Base-by-base conservation (phyloP, 371 early-diverging fungal species). In the Circinella umbellata region DNA sequence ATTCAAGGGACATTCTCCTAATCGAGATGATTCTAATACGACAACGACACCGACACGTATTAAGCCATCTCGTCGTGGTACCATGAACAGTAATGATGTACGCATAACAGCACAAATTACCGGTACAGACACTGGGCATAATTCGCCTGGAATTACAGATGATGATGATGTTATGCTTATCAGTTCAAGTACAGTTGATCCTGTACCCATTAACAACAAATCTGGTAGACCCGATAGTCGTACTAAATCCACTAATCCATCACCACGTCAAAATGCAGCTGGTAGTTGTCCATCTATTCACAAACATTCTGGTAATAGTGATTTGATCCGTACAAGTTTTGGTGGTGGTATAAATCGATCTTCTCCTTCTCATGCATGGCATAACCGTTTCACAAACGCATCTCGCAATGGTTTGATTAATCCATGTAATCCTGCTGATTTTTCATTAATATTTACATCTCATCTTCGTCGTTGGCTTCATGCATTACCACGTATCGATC, bases 381-480 rank as follows among this genome's bases (percentile, higher is more conserved):
- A 36, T 49, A 18, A 72, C 59, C 42, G 73, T 49, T 57, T 78
- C 20, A 69, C 66, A 27, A 72, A 66, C 11, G 69, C 77, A 1
- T 64, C 66, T 5, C 75, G 71, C 27, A 74, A 76, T 27, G 77
- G 80, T 0, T 61, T 80, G 7, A 84, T 94, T 60, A 92, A 93
- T 71, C 95, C 95, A 6, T 92, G 87, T 76, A 89, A 91, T 57
- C 92, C 93, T 0, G 73, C 83, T 15, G 89, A 90, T 54, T 87
- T 89, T 59, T 73, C 86, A 20, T 74, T 86, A n/a, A 77, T 82
- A 18, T 85, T 85, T 60, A 89, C 89, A 0, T 87, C 88, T 10
- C 89, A 93, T 67, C 66, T 91, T 9, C 78, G 92, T 18, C 91
- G 94, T 1, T 96, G 97, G 97, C 88, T 92, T 42, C 95, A 95